Conservation (phyloP, 768 basidiomycete species). For the Phlebiopsis flavidoalba region DNA sequence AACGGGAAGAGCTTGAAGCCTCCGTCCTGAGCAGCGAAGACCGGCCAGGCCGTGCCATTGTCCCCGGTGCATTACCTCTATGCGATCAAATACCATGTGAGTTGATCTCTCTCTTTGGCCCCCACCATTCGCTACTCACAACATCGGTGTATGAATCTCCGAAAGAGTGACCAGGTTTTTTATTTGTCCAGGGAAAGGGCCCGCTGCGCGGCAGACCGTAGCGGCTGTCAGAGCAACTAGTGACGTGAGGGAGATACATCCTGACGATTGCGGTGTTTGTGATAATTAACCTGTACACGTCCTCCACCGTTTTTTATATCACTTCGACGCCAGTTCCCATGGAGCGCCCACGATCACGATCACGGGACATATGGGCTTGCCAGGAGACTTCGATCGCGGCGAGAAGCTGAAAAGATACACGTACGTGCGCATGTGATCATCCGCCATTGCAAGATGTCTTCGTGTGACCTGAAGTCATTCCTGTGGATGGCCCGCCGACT, state of each 20-base stretch:
- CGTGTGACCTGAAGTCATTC: too few species aligned
- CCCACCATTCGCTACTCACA: conserved; percentile 15
- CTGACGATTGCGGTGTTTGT: neutral
- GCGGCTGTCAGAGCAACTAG: neutral
- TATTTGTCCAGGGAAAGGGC: conserved; percentile 38
- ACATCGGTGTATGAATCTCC: conserved; percentile 65
- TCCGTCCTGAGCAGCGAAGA: conserved; percentile 53
- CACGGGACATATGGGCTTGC: too few species aligned
- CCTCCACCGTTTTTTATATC: neutral
- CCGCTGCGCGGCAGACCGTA: conserved; percentile 9
- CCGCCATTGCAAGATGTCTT: too few species aligned
- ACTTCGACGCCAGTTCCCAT: neutral
- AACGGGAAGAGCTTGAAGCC: conserved; percentile 49
- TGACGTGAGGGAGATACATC: neutral
- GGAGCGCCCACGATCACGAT: too few species aligned
- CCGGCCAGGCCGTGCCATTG: conserved; percentile 53
- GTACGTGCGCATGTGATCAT: too few species aligned
- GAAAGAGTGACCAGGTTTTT: conserved; percentile 61
- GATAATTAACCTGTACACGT: too few species aligned
- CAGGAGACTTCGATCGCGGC: too few species aligned
- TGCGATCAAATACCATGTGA: neutral
- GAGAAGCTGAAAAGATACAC: too few species aligned
- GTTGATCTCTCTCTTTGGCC: neutral
- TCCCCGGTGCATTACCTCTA: conserved; percentile 19
- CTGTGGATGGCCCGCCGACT: too few species aligned